phyloP scores from a whole-genome alignment of 805 yeast species.

The Jamesozyma gamospora region DNA sequence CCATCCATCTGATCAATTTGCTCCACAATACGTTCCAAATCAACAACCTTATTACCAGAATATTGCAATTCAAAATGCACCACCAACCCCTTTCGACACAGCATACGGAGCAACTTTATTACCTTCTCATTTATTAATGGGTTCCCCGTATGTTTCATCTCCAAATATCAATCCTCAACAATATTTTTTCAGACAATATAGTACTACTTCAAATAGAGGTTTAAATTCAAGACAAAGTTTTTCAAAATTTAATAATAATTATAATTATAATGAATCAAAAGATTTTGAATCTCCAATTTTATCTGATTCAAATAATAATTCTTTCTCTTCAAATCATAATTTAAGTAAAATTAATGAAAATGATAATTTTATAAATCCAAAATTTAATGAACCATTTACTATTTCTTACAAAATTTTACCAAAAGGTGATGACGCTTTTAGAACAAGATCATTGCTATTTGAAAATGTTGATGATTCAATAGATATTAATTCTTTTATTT shows the following conservation, averaged over 20 bases:
- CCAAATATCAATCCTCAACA: slow-evolving; percentile 24
- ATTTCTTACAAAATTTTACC: slow-evolving; percentile 22
- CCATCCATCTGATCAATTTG: slow-evolving; percentile 1
- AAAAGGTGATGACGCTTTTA: slow-evolving; percentile 25
- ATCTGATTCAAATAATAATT: background rate
- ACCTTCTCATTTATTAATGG: slow-evolving; percentile 50
- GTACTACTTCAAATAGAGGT: background rate
- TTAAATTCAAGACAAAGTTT: background rate
- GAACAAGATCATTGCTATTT: slow-evolving; percentile 25
- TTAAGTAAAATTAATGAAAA: background rate
- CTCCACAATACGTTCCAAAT: background rate
- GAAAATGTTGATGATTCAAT: slow-evolving; percentile 19
- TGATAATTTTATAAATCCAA: background rate
- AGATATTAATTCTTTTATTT: slow-evolving; percentile 16
- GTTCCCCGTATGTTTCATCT: slow-evolving; percentile 46
- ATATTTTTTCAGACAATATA: background rate
- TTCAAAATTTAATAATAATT: background rate
- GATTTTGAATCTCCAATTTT: background rate
- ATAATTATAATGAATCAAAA: no score
- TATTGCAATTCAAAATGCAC: slow-evolving; percentile 17
- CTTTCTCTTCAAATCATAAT: background rate
- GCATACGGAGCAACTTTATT: slow-evolving; percentile 51
- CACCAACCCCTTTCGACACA: slow-evolving; percentile 52
- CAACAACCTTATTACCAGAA: slow-evolving; percentile 9
- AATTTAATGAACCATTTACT: slow-evolving; percentile 13